Percentiles rank a stretch among this genome's conserved stretches.
phyloP scores from a whole-genome alignment of 2,329 filamentous ascomycete genomes.

The Gyromitra esculenta region DNA sequence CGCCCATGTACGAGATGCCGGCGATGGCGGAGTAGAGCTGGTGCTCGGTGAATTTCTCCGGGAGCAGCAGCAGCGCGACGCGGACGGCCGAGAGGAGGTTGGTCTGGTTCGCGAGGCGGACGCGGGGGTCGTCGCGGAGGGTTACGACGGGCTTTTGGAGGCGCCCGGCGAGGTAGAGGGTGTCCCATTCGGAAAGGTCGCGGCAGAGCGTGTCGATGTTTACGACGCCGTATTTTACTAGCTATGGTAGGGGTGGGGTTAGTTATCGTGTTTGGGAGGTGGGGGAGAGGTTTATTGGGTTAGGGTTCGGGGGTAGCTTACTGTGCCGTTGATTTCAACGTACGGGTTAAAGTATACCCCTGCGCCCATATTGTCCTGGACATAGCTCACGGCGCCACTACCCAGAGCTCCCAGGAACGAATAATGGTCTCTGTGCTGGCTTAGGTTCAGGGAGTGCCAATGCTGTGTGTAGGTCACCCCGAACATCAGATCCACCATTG shows the following conservation, averaged over 20 bases:
- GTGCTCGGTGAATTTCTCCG: conserved; percentile 82
- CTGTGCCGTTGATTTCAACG: conserved; percentile 88
- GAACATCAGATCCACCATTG: conserved; percentile 98
- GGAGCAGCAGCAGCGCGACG: conserved; percentile 86
- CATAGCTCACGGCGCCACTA: conserved; percentile 81
- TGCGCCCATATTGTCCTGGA: conserved; percentile 88
- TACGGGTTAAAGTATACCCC: conserved; percentile 98
- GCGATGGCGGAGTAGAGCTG: conserved; percentile 92
- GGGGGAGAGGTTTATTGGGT: not conserved
- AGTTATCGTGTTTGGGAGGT: not conserved
- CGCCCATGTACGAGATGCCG: conserved; percentile 90
- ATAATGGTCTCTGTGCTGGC: conserved; percentile 90
- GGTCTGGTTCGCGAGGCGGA: conserved; percentile 93
- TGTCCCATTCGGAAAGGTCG: conserved; percentile 91
- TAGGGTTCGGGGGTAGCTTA: conserved; percentile 27
- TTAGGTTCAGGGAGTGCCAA: conserved; percentile 93
- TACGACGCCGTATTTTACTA: conserved; percentile 98
- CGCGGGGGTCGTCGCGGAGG: conserved; percentile 87
- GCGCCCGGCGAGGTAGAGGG: conserved; percentile 92
- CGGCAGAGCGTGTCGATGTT: conserved; percentile 88
- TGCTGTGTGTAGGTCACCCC: conserved; percentile 94
- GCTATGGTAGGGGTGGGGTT: conserved; percentile 56
- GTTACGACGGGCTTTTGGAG: conserved; percentile 99
- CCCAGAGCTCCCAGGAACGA: conserved; percentile 84
- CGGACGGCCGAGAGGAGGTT: conserved; percentile 92